These are phyloP conservation scores for Pseudocercospora macadamiae DNA, from an alignment of 2,329 filamentous ascomycete genomes.

Conservation along the genomic window DNA sequence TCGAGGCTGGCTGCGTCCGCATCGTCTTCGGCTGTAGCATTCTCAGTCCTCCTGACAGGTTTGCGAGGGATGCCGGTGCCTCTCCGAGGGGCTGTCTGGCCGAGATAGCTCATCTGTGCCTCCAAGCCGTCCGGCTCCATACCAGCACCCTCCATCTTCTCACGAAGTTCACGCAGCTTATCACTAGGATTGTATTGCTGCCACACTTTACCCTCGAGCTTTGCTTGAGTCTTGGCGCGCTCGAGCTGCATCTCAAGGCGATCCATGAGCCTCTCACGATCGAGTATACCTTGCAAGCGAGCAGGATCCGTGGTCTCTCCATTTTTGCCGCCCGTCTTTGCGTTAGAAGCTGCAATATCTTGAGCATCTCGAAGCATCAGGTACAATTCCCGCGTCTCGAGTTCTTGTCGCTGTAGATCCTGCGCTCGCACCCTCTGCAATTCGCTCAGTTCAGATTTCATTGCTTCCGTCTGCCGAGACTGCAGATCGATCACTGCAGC, in stretches of 20 bases:
- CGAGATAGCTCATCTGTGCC: conserved; percentile 69
- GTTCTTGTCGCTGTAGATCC: conserved; percentile 89
- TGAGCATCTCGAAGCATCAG: conserved; percentile 98
- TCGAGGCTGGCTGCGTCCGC: conserved; percentile 50
- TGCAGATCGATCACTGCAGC: conserved; percentile 87
- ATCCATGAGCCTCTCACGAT: conserved; percentile 89
- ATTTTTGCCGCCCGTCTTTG: conserved; percentile 60
- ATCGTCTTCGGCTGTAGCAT: conserved; percentile 36
- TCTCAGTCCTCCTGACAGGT: conserved; percentile 32
- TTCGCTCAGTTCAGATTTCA: conserved; percentile 88
- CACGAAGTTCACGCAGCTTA: conserved; percentile 84
- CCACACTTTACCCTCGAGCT: conserved; percentile 92
- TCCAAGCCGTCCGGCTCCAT: conserved; percentile 46
- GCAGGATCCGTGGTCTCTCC: conserved; percentile 67
- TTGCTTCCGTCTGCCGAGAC: conserved; percentile 77
- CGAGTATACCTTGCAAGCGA: conserved; percentile 88
- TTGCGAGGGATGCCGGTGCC: conserved; percentile 45
- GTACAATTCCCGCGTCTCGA: conserved; percentile 95
- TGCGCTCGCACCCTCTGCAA: conserved; percentile 83
- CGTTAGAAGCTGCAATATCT: conserved; percentile 88
- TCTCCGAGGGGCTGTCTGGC: conserved; percentile 41
- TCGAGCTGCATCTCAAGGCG: conserved; percentile 93
- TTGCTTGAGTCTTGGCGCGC: conserved; percentile 95
- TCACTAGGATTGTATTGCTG: conserved; percentile 84
- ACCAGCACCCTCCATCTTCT: conserved; percentile 80